Evolutionary conservation across 2,329 filamentous ascomycete species (phyloP), one percentile per base, ranked within the genome.

Genomic region (Mycocentrospora acerina): DNA sequence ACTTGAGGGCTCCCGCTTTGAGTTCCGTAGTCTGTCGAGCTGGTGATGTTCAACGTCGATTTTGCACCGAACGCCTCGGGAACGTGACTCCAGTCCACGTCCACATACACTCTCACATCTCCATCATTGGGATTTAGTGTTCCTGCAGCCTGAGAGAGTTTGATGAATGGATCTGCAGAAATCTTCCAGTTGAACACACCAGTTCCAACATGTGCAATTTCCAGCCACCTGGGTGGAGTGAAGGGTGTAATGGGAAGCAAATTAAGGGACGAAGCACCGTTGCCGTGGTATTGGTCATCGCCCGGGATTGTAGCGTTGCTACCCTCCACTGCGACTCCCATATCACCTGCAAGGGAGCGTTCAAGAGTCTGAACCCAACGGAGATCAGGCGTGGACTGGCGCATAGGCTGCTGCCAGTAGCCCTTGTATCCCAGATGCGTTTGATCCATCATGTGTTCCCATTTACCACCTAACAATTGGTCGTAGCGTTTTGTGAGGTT

Each of bases 271-370:
- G 48, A 42, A 7, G 53, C 63, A 4, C 76, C 81, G 15, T 72
- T 66, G 15, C 59, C 50, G 55, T 84, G 82, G 62, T 73, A 85
- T 42, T 68, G 72, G 62, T 85, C 82, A 47, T 86, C 83, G 16
- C 84, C 83, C 0, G 82, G 81, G 5, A 86, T 77, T 0, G 80
- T 81, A 1, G 81, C 83, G 46, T 86, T 85, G 44, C 74, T 77
- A 1, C 79, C 82, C 57, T 88, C 82, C 2, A 85, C 73, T 1
- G 78, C 71, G 29, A 88, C 70, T 15, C 82, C 81, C 38, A 88
- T 70, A 37, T 82, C 74, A 7, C 84, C 84, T 0, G 79, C 76
- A 5, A 86, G 68, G 4, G 77, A 76, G 10, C 74, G 73, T 35
- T 83, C 79, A 2, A 72, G 66, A 2, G 71, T 72, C 57, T 83